Evolutionary conservation across 495 filamentous ascomycete genomes (phyloP).

Genomic region (Xylaria flabelliformis): DNA sequence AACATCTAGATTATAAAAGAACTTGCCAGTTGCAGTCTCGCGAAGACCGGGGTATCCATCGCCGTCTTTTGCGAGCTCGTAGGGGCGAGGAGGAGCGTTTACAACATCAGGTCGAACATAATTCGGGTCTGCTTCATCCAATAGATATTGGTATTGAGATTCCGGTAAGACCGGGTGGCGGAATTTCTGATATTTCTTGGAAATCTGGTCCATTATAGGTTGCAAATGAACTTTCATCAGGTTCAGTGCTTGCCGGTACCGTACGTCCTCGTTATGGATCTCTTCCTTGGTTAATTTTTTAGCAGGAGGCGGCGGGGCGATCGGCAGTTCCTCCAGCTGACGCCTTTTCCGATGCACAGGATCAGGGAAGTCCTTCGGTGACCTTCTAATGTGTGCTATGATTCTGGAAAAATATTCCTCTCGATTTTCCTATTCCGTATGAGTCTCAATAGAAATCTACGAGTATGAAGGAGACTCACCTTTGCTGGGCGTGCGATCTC

Average conservation of each 20-base stretch:
- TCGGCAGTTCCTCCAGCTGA: conserved; percentile 73
- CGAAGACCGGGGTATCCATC: conserved; percentile 74
- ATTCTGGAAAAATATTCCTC: conserved; percentile 78
- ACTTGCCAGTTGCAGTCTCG: conserved; percentile 74
- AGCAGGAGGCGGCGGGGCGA: conserved; percentile 74
- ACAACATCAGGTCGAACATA: conserved; percentile 77
- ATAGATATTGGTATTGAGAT: conserved; percentile 74
- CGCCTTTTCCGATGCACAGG: conserved; percentile 83
- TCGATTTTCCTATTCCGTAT: conserved; percentile 61
- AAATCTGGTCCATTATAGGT: conserved; percentile 93
- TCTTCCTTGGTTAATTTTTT: conserved; percentile 73
- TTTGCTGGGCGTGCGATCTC: conserved; percentile 67
- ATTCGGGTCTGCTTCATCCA: conserved; percentile 81
- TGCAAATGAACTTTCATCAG: conserved; percentile 85
- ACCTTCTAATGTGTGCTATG: conserved; percentile 73
- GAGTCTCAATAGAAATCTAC: conserved; percentile 31
- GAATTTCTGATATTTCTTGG: conserved; percentile 83
- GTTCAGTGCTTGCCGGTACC: conserved; percentile 81
- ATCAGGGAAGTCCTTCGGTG: conserved; percentile 85
- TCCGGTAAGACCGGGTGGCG: conserved; percentile 78
- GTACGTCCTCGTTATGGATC: conserved; percentile 77
- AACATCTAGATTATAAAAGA: conserved; percentile 94
- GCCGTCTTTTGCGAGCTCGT: conserved; percentile 73
- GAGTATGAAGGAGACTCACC: conserved; percentile 45
- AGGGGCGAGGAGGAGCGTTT: conserved; percentile 70